phyloP scores from a whole-genome alignment of 176 grass and related monocot genomes.

The Olyra latifolia region DNA sequence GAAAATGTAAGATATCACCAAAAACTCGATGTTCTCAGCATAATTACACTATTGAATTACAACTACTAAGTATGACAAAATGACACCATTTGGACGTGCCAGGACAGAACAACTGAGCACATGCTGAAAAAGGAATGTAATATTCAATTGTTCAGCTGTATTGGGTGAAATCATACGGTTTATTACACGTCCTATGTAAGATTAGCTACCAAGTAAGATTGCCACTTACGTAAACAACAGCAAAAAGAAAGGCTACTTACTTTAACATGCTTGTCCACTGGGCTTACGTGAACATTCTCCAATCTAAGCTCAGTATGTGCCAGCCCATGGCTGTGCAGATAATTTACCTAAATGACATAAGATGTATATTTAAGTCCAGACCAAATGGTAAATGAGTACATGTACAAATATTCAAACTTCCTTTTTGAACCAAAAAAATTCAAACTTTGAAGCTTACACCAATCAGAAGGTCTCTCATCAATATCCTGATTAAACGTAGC shows the following conservation, averaged over 20 bases:
- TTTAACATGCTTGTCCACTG: conserved; percentile 94
- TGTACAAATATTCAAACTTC: not conserved
- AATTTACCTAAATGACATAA: conserved; percentile 74
- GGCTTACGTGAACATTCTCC: conserved; percentile 96
- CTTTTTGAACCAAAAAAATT: not conserved
- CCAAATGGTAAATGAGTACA: not conserved
- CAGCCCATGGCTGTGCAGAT: conserved; percentile 93
- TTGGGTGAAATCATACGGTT: not conserved
- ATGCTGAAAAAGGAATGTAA: not conserved
- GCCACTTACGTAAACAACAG: not conserved
- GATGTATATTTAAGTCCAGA: conserved; percentile 18
- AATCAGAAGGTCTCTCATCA: conserved; percentile 99
- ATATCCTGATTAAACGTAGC: conserved; percentile 76
- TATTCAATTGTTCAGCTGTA: conserved; percentile 10
- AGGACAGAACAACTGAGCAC: not conserved
- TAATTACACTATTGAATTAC: not conserved
- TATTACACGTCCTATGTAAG: not conserved
- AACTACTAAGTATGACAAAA: not conserved
- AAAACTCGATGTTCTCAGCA: not conserved
- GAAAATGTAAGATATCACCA: not conserved
- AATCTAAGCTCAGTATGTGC: conserved; percentile 91
- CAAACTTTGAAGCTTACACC: conserved; percentile 58
- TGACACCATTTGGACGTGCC: not conserved
- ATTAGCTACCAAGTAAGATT: not conserved
- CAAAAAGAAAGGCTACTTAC: conserved; percentile 42